A percentile compares a stretch with the other conserved stretches of the same genome.
Conservation (phyloP, 2,329 filamentous ascomycete species). For the Colletotrichum scovillei region DNA sequence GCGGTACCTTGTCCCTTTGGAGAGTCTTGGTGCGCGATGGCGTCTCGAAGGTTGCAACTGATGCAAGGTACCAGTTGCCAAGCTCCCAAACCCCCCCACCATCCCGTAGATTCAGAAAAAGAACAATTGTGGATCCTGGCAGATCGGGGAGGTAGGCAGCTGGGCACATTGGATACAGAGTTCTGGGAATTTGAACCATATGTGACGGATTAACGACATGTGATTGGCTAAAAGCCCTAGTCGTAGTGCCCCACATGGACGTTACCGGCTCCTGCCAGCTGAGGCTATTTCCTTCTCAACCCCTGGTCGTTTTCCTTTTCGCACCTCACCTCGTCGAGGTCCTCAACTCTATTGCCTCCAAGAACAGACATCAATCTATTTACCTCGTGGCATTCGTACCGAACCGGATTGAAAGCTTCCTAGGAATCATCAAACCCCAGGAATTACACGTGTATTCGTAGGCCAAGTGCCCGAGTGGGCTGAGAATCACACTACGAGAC, state of each 20-base stretch:
- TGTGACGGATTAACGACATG: background rate
- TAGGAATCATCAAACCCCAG: too few species aligned
- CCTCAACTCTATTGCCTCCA: background rate
- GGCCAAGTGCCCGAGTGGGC: background rate
- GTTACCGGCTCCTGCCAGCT: background rate
- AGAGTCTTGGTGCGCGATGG: constrained; percentile 2
- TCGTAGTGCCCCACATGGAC: background rate
- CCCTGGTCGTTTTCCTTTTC: background rate
- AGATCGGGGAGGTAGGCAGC: background rate
- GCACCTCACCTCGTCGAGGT: background rate
- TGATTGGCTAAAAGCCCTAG: background rate
- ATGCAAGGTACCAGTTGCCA: constrained; percentile 9
- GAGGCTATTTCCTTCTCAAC: constrained; percentile 9
- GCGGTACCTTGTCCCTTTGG: background rate
- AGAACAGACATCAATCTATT: background rate
- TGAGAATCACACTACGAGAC: background rate
- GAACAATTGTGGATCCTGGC: background rate
- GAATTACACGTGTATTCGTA: too few species aligned
- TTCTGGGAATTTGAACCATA: constrained; percentile 6
- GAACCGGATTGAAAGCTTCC: background rate
- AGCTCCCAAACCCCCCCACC: constrained; percentile 27
- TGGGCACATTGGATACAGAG: background rate
- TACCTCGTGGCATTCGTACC: background rate
- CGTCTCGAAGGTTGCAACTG: background rate
- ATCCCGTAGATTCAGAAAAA: constrained; percentile 25